Evolutionary conservation across 2,329 filamentous ascomycete genomes (phyloP).

Genomic region (Helicocarpus griseus): DNA sequence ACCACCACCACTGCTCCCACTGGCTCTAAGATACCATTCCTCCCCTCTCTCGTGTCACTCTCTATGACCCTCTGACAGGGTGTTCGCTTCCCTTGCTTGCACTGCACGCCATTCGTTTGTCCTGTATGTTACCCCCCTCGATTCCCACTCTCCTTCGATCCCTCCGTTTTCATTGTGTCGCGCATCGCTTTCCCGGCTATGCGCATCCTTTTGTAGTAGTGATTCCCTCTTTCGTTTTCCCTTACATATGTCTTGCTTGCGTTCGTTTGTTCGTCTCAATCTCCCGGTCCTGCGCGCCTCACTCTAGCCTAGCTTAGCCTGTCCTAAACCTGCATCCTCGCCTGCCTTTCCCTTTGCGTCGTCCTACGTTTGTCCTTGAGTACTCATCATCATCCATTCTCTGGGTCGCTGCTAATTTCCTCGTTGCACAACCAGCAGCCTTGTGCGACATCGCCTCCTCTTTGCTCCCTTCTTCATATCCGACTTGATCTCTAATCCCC

Average conservation of each 20-base stretch:
- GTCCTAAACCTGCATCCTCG: no score
- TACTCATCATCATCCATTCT: background rate
- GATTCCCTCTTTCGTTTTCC: background rate
- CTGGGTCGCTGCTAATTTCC: background rate
- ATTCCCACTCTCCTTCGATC: background rate
- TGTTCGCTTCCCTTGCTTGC: no score
- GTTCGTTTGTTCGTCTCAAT: constrained; percentile 5
- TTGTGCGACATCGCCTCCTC: constrained; percentile 6
- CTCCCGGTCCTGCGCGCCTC: background rate
- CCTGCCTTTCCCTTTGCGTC: background rate
- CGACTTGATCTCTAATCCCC: constrained; percentile 8
- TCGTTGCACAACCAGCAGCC: constrained; percentile 1
- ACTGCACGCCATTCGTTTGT: no score
- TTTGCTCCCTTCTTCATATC: constrained; percentile 29
- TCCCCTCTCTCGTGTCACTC: background rate
- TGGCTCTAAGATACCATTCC: background rate
- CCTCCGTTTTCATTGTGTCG: constrained; percentile 1
- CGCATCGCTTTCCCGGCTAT: background rate
- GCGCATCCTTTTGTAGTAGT: background rate
- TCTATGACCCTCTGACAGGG: background rate
- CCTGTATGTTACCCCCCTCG: background rate
- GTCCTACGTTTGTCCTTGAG: background rate
- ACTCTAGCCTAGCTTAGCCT: background rate
- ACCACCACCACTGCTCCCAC: no score
- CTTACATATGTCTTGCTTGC: constrained; percentile 17